Conservation (phyloP, 2,329 filamentous ascomycete genomes). For the Fusarium pseudograminearum region DNA sequence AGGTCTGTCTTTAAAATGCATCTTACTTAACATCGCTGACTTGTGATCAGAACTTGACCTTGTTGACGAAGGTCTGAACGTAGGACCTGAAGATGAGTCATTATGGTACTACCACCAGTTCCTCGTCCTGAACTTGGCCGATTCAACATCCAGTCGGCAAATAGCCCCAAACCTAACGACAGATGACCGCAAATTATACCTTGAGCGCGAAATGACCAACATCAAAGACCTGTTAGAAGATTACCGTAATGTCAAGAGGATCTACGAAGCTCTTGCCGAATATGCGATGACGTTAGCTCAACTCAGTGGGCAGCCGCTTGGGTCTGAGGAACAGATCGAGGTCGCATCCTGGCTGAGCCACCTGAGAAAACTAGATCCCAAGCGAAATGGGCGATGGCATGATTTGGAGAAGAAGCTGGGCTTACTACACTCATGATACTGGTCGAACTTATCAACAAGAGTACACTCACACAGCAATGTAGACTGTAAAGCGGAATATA, state of each 20-base stretch:
- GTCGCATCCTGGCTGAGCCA: conserved; percentile 71
- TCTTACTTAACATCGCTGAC: conserved; percentile 4
- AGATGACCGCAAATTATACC: conserved; percentile 72
- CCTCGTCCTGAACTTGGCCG: conserved; percentile 76
- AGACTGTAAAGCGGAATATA: background rate
- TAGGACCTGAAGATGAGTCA: conserved; percentile 93
- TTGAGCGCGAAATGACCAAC: conserved; percentile 77
- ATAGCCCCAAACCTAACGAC: conserved; percentile 74
- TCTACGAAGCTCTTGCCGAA: conserved; percentile 87
- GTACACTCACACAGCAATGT: background rate
- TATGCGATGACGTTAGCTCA: conserved; percentile 72
- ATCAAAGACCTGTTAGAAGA: conserved; percentile 74
- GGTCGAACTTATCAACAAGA: background rate
- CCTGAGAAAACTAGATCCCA: conserved; percentile 77
- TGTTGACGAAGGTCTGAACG: conserved; percentile 83
- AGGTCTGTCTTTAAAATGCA: conserved; percentile 59
- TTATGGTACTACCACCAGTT: conserved; percentile 98
- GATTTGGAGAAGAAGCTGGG: conserved; percentile 69
- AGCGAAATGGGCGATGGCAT: conserved; percentile 80
- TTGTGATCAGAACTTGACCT: conserved; percentile 73
- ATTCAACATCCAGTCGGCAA: conserved; percentile 61
- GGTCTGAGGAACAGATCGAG: conserved; percentile 57
- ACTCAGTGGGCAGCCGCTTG: conserved; percentile 61
- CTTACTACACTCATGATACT: conserved; percentile 14
- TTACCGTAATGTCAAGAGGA: conserved; percentile 77